phyloP scores from a whole-genome alignment of 305 asterid species.

The Fraxinus nigra region DNA sequence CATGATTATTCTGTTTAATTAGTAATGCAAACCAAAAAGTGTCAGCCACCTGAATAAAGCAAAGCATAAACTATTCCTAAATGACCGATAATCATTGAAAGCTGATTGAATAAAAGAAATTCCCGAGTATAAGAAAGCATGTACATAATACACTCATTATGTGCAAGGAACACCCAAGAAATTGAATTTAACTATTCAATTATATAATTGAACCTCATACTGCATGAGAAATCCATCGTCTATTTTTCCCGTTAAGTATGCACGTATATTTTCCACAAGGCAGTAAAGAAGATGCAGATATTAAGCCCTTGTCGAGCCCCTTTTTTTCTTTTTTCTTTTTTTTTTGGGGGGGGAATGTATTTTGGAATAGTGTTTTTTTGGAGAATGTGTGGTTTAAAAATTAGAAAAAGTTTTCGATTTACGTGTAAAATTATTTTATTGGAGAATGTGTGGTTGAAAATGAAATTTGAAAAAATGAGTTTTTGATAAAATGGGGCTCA shows the following conservation, averaged over 20 bases:
- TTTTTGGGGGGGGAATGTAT: no score
- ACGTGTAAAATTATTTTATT: no score
- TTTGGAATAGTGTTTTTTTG: no score
- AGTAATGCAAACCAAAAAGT: neutral
- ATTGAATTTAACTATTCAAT: neutral
- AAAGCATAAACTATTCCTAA: neutral
- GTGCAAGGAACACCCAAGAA: neutral
- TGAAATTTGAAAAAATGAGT: no score
- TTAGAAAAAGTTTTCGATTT: no score
- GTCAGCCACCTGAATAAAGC: neutral
- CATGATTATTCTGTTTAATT: neutral
- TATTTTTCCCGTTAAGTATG: neutral
- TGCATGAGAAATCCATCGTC: neutral
- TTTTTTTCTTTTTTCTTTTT: no score
- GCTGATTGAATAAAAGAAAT: neutral
- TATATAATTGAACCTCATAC: neutral
- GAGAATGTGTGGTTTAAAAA: no score
- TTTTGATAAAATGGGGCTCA: neutral
- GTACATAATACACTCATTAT: neutral
- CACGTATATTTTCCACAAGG: neutral
- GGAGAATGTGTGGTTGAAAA: no score
- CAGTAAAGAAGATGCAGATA: neutral
- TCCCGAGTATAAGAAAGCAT: neutral
- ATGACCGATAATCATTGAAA: neutral
- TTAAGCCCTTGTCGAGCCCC: neutral